Evolutionary conservation across 2,329 filamentous ascomycete species (phyloP).

Genomic region (Fusarium verrucosum): DNA sequence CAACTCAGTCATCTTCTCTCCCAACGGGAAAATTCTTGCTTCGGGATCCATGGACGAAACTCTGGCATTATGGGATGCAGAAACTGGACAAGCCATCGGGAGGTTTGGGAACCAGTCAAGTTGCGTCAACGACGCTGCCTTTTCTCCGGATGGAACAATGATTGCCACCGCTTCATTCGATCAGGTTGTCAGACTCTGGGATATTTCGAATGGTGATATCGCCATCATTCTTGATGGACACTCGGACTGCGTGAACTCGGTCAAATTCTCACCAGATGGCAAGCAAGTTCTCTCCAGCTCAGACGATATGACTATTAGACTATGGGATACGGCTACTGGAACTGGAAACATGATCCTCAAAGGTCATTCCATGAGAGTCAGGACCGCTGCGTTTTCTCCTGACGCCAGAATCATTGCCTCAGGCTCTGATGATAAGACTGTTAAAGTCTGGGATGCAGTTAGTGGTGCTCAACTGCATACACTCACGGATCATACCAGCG

Average conservation of each 20-base stretch:
- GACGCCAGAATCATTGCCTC: neutral
- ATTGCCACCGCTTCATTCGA: neutral
- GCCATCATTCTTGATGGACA: neutral
- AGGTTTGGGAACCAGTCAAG: neutral
- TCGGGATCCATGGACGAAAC: constrained; percentile 3
- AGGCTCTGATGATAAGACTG: neutral
- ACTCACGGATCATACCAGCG: neutral
- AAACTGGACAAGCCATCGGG: neutral
- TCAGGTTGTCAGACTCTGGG: neutral
- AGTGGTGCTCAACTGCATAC: neutral
- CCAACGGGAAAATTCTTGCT: neutral
- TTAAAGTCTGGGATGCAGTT: neutral
- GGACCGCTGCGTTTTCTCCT: neutral
- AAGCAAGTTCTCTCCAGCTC: neutral
- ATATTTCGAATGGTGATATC: neutral
- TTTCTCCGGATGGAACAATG: neutral
- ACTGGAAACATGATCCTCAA: neutral
- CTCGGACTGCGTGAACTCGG: neutral
- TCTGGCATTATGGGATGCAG: neutral
- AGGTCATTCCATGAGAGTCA: neutral
- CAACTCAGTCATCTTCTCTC: neutral
- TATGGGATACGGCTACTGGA: neutral
- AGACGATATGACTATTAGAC: neutral
- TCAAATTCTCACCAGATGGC: neutral
- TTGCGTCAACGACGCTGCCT: neutral